phyloP scores from a whole-genome alignment of 2,329 filamentous ascomycete genomes.

The Botrytis squamosa region DNA sequence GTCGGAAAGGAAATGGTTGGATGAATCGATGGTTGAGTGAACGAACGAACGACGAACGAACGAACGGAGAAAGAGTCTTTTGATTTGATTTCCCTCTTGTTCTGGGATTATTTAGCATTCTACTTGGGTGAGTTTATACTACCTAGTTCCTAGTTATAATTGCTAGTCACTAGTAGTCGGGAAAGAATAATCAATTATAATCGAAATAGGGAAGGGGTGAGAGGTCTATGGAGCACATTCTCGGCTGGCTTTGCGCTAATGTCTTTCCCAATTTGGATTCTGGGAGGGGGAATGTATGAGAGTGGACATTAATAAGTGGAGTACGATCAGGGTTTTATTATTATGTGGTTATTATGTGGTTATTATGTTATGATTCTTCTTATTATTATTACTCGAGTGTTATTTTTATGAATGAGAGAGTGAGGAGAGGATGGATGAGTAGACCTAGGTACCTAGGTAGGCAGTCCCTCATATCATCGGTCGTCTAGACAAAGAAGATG shows the following conservation, averaged over 20 bases:
- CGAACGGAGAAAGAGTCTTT: slow-evolving; percentile 1
- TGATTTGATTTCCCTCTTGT: background rate
- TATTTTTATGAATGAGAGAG: background rate
- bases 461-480: background rate
- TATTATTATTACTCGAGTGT: background rate
- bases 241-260: slow-evolving; percentile 12
- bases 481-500: background rate
- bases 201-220: slow-evolving; percentile 9
- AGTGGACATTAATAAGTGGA: background rate
- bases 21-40: slow-evolving; percentile 5
- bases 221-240: slow-evolving; percentile 2
- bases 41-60: slow-evolving; percentile 9
- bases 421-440: too few species aligned
- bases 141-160: background rate
- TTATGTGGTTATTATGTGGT: background rate
- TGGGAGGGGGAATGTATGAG: slow-evolving; percentile 15
- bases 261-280: background rate
- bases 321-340: background rate
- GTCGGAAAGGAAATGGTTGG: slow-evolving; percentile 15
- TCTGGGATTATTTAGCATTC: slow-evolving; percentile 7
- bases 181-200: slow-evolving; percentile 12
- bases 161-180: background rate
- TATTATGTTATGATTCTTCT: background rate
- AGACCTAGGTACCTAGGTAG: too few species aligned
- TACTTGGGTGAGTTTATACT: background rate